Percentiles rank a stretch among this genome's conserved stretches.
phyloP scores from a whole-genome alignment of 2,329 filamentous ascomycete species.

The Pseudogymnoascus sp. region DNA sequence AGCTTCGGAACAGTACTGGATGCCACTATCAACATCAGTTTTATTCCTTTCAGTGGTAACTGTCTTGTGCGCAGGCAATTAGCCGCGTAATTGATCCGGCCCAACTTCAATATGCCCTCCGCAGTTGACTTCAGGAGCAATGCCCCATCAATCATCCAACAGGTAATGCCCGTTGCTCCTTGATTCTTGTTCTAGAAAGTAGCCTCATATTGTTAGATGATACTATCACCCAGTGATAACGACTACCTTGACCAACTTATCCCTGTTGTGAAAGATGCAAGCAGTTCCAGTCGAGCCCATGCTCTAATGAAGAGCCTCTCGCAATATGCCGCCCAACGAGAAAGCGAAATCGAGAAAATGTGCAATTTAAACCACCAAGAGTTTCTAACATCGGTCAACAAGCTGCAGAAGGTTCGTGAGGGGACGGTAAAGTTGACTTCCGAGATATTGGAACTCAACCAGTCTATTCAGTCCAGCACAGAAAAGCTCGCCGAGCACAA shows the following conservation, averaged over 20 bases:
- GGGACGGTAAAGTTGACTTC: conserved; percentile 81
- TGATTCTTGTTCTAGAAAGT: background rate
- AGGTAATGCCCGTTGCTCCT: conserved; percentile 16
- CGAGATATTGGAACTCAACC: conserved; percentile 86
- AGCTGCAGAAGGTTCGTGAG: conserved; percentile 84
- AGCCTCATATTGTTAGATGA: conserved; percentile 54
- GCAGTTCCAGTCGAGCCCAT: conserved; percentile 62
- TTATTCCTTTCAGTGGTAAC: background rate
- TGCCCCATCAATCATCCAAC: conserved; percentile 20
- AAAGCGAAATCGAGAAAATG: conserved; percentile 86
- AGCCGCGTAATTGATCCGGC: background rate
- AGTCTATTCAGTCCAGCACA: conserved; percentile 90
- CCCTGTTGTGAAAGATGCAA: conserved; percentile 85
- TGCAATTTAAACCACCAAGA: conserved; percentile 95
- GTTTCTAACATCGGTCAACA: conserved; percentile 87
- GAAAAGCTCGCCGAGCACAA: conserved; percentile 93
- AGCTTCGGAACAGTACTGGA: background rate
- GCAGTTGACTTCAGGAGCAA: conserved; percentile 9
- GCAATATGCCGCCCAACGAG: conserved; percentile 77
- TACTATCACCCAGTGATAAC: conserved; percentile 80
- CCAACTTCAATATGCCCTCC: conserved; percentile 14
- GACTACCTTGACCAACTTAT: conserved; percentile 96
- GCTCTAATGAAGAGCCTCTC: conserved; percentile 71
- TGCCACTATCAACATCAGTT: background rate
- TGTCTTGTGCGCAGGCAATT: background rate